Evolutionary conservation across 257 asterid species (phyloP), one percentile per base, ranked within the genome.

Genomic region (Plectranthus barbatus): DNA sequence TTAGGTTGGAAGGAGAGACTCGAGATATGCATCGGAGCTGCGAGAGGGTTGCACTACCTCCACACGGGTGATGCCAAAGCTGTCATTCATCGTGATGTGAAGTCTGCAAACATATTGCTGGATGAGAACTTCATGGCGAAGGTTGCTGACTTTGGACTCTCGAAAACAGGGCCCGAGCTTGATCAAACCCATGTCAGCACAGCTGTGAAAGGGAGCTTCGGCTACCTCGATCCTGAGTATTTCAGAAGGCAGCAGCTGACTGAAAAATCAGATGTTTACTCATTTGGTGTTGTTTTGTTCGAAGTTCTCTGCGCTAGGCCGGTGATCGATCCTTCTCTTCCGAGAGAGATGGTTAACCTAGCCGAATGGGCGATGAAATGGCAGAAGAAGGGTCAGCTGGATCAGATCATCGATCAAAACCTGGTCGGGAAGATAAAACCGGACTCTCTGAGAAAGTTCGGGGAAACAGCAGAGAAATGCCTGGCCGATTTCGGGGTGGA

Each of bases 311-410:
- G 87, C 10, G 84, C 90, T 1, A 66, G 90, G 75, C 85, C 81
- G 0, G 87, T 79, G 59, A 76, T 83, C 0, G 83, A 83, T 37
- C 87, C 85, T 0, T 62, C 86, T 6, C 84, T 83, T 39, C 79
- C 85, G 0, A 45, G 84, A 49, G 90, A 83, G 44, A 79, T 62
- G 83, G 84, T 81, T 2, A 83, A 83, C 66, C 42, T 83, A 36
- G 90, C 87, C 0, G 86, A 83, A 58, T 83, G 87, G 90, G 90
- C 87, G 0, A 76, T 83, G 83, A 72, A 67, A 63, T 83, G 90
- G 81, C 90, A 83, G 74, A 78, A 74, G 76, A 80, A 80, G 74
- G 87, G 90, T 4, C 76, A 78, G 75, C 56, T 83, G 0, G 84
- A 83, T 49, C 83, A 67, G 12, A 83, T 80, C 72, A 74, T 83